phyloP scores from a whole-genome alignment of 2,329 filamentous ascomycete species.

The Periconia macrospinosa region DNA sequence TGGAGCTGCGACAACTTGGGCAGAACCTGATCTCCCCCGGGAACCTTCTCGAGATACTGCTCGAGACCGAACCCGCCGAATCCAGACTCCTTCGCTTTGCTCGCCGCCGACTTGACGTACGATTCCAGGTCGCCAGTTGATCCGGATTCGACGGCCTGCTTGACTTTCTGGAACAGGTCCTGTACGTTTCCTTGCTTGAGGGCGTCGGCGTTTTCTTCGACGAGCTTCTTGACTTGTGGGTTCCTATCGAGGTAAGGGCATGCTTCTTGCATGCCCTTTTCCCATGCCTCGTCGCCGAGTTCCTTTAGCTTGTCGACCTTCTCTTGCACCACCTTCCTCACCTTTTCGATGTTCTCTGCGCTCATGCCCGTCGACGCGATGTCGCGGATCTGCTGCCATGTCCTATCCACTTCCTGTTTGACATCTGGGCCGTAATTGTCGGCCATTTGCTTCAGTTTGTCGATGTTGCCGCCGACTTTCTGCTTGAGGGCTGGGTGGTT shows the following conservation, averaged over 20 bases:
- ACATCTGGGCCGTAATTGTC: slow-evolving; percentile 73
- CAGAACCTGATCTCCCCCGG: slow-evolving; percentile 65
- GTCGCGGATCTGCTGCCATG: slow-evolving; percentile 67
- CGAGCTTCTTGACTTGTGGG: slow-evolving; percentile 71
- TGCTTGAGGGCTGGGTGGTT: slow-evolving; percentile 75
- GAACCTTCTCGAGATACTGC: slow-evolving; percentile 67
- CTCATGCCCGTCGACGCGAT: slow-evolving; percentile 65
- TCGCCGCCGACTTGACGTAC: slow-evolving; percentile 61
- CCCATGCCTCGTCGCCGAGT: slow-evolving; percentile 72
- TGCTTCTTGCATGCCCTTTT: slow-evolving; percentile 70
- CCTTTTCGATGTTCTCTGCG: slow-evolving; percentile 56
- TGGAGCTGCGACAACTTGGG: slow-evolving; percentile 67
- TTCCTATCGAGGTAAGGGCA: slow-evolving; percentile 76
- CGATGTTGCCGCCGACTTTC: slow-evolving; percentile 68
- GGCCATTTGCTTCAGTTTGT: slow-evolving; percentile 70
- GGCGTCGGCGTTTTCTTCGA: slow-evolving; percentile 70
- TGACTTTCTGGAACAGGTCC: slow-evolving; percentile 66
- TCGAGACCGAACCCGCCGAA: slow-evolving; percentile 58
- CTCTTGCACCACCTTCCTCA: slow-evolving; percentile 67
- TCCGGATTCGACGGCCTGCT: slow-evolving; percentile 63
- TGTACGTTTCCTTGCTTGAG: slow-evolving; percentile 68
- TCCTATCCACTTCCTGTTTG: slow-evolving; percentile 74
- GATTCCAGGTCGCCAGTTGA: slow-evolving; percentile 61
- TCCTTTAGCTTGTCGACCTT: slow-evolving; percentile 69
- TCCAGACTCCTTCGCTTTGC: slow-evolving; percentile 60